Conservation (phyloP, 345 rosid genomes). For the Turnera subulata region DNA sequence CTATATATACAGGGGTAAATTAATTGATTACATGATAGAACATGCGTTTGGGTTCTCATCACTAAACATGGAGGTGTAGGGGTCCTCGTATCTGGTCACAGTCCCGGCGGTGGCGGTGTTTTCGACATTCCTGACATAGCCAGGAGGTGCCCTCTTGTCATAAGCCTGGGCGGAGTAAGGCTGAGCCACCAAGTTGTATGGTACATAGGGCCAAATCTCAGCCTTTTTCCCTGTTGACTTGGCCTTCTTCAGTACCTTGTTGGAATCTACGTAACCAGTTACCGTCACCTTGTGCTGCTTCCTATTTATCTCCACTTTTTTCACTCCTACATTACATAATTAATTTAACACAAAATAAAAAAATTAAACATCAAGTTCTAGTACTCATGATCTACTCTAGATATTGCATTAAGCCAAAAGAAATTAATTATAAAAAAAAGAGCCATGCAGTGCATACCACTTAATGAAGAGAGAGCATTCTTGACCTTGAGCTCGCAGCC, state of each 20-base stretch:
- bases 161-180: conserved; percentile 70
- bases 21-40: conserved; percentile 51
- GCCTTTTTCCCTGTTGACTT: conserved; percentile 85
- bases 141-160: conserved; percentile 97
- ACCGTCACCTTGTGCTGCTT: conserved; percentile 91
- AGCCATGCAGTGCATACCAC: conserved; percentile 40
- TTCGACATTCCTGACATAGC: conserved; percentile 77
- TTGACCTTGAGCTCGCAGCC: conserved; percentile 97
- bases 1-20: no score
- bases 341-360: neutral
- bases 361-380: no score
- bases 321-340: conserved; percentile 52
- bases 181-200: conserved; percentile 83
- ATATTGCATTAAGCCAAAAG: neutral
- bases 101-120: conserved; percentile 30
- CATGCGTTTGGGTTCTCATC: conserved; percentile 97
- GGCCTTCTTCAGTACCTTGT: conserved; percentile 82
- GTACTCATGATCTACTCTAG: no score
- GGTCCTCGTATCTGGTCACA: conserved; percentile 48
- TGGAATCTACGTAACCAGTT: conserved; percentile 69
- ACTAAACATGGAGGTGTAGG: conserved; percentile 60
- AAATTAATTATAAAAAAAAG: no score
- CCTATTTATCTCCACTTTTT: conserved; percentile 75
- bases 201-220: conserved; percentile 96
- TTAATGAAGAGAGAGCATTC: conserved; percentile 75